Evolutionary conservation across 257 asterid species (phyloP), one percentile per base, ranked within the genome.

Genomic region (Solanum rostratum): DNA sequence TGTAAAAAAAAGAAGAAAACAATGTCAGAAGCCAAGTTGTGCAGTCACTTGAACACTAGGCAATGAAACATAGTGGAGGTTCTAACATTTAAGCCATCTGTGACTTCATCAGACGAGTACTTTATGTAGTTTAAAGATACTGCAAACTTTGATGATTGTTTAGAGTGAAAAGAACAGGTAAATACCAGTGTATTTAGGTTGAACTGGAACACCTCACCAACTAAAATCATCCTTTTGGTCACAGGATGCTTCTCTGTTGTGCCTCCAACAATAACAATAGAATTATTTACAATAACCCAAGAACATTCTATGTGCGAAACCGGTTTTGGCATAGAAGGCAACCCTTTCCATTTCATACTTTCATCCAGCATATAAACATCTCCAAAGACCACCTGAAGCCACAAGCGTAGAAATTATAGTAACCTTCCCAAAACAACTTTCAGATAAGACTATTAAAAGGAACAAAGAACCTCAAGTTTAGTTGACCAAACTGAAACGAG

Each of bases 211-310:
- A 94, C 86, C 90, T 94, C 97, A 71, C 97, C 97, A 16, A 94
- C 97, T 80, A 94, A 84, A 84, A 92, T 88, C 95, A 94, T 94
- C 91, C 96, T 90, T 86, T 94, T 94, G 50, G 89, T 92, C 45
- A 89, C 81, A 1, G 97, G 97, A 86, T 92, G 92, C 84, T 91
- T 92, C 90, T 92, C 97, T 5, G 95, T 92, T 49, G 97, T 91
- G 85, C 97, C 97, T 90, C 96, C 96, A 85, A 87, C 57, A 52
- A 91, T 89, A 68, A 91, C 79, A 78, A 94, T 91, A 62, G 93
- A 89, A 88, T 91, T 90, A 87, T 91, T 92, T 86, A 88, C 81
- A 22, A 91, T 2, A 80, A 92, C 87, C 97, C 97, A 92, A 6
- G 97, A 89, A 50, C 89, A 92, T 84, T 91, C 97, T 86, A 91